These are phyloP conservation scores for Suillus luteus DNA, from an alignment of 768 basidiomycete genomes.

Conservation along the genomic window DNA sequence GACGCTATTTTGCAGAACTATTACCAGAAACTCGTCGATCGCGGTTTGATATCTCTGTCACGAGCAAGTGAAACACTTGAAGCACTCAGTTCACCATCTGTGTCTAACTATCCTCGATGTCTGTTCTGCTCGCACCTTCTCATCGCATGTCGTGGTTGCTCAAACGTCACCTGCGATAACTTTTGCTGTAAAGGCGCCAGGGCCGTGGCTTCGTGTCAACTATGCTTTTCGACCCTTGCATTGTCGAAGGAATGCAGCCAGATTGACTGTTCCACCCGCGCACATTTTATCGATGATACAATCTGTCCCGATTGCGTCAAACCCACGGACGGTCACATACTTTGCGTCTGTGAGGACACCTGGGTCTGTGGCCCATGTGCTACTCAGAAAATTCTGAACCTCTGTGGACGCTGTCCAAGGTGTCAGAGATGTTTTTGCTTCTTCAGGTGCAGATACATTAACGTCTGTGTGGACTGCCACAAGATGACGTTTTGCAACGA, in stretches of 20 bases:
- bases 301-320: not conserved
- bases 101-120: not conserved
- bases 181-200: not conserved
- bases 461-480: constrained; percentile 21
- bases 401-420: constrained; percentile 16
- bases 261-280: not conserved
- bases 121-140: not conserved
- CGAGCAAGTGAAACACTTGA: not conserved
- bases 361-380: not conserved
- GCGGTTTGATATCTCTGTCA: not conserved
- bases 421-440: constrained; percentile 23
- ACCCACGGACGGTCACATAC: not conserved
- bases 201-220: not conserved
- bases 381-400: not conserved
- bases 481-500: constrained; percentile 27
- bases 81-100: not conserved
- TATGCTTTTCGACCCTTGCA: not conserved
- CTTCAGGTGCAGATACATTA: constrained; percentile 27
- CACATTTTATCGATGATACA: not conserved
- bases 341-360: not conserved
- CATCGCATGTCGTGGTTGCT: not conserved
- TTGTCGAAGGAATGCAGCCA: not conserved
- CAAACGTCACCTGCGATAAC: not conserved
- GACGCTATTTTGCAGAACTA: not conserved
- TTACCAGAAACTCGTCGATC: not conserved